Conservation (phyloP, 441 rosid species). For the Adansonia gregorii region DNA sequence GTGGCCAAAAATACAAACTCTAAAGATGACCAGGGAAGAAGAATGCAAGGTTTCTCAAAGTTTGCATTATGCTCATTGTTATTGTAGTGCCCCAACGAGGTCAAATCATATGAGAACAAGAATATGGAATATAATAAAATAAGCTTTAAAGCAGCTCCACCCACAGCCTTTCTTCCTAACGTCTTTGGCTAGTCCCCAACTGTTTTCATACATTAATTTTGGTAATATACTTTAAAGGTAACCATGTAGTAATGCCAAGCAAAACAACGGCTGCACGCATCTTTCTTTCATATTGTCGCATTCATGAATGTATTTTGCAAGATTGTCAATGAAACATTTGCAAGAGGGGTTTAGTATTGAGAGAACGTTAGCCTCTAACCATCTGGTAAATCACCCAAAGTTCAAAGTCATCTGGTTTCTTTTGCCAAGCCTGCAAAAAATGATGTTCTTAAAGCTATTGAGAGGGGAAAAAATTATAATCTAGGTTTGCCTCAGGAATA, state of each 20-base stretch:
- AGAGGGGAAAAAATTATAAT: background rate
- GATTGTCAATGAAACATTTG: background rate
- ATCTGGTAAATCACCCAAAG: conserved; percentile 2
- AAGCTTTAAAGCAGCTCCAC: background rate
- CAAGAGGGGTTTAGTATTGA: background rate
- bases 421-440: background rate
- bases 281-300: background rate
- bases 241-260: background rate
- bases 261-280: background rate
- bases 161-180: background rate
- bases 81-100: background rate
- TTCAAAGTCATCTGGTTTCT: background rate
- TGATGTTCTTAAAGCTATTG: background rate
- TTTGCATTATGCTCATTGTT: background rate
- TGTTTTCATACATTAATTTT: background rate
- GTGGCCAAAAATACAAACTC: background rate
- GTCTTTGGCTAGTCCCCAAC: background rate
- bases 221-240: background rate
- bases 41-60: background rate
- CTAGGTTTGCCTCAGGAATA: background rate
- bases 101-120: conserved; percentile 1
- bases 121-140: background rate
- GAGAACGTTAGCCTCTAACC: background rate
- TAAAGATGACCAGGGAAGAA: background rate
- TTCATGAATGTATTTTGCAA: background rate